Evolutionary conservation across 495 filamentous ascomycete species (phyloP).

Genomic region (Lasiosphaeria hispida): DNA sequence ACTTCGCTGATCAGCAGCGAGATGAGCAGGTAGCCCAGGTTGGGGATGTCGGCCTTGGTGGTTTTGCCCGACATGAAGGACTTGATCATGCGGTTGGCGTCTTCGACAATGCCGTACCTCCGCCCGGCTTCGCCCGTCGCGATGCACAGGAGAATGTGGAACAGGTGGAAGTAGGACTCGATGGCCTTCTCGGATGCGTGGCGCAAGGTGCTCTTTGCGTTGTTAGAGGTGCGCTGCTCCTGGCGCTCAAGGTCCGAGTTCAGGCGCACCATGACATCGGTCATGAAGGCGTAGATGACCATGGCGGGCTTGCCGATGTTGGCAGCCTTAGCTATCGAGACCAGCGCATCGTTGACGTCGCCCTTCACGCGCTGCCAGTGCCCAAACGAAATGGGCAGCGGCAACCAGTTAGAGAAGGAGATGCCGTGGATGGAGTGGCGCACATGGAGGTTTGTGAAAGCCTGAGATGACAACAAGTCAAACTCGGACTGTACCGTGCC

Average conservation of each 20-base stretch:
- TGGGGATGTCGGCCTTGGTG: slow-evolving; percentile 44
- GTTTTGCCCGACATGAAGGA: slow-evolving; percentile 38
- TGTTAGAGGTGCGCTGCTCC: not conserved
- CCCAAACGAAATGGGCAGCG: slow-evolving; percentile 44
- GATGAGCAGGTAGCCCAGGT: slow-evolving; percentile 49
- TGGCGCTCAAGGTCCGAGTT: slow-evolving; percentile 28
- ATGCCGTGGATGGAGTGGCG: slow-evolving; percentile 41
- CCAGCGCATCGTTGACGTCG: slow-evolving; percentile 23
- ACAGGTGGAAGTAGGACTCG: slow-evolving; percentile 53
- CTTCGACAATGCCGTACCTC: slow-evolving; percentile 19
- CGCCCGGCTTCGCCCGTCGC: slow-evolving; percentile 23
- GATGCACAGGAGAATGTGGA: slow-evolving; percentile 49
- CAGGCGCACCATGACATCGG: slow-evolving; percentile 49
- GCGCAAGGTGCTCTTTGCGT: slow-evolving; percentile 38
- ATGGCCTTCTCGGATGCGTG: slow-evolving; percentile 54
- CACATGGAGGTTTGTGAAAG: slow-evolving; percentile 31
- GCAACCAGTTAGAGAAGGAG: slow-evolving; percentile 45
- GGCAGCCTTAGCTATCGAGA: slow-evolving; percentile 13
- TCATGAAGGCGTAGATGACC: slow-evolving; percentile 53
- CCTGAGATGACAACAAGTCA: slow-evolving; percentile 45
- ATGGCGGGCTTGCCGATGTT: slow-evolving; percentile 16
- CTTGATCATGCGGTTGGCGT: slow-evolving; percentile 33
- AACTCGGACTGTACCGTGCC: slow-evolving; percentile 46
- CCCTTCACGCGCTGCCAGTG: slow-evolving; percentile 42
- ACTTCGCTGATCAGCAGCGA: slow-evolving; percentile 45